Conservation (phyloP, 352 stramenopile genomes). For the Phytophthora sansomeana region DNA sequence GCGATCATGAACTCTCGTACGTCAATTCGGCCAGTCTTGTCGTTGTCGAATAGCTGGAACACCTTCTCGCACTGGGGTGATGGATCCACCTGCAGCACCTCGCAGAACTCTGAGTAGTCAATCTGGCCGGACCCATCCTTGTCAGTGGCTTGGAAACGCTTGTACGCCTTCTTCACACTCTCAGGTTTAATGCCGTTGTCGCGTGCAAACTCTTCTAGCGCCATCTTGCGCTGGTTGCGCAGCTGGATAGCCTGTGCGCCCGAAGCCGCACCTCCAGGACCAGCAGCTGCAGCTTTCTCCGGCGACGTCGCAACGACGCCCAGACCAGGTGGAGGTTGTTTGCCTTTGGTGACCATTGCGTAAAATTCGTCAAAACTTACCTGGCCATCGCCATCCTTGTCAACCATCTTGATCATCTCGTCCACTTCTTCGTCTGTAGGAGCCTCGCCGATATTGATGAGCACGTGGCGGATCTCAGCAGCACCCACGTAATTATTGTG, state of each 20-base stretch:
- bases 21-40: constrained; percentile 93
- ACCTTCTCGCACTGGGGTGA: constrained; percentile 92
- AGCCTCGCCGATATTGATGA: constrained; percentile 96
- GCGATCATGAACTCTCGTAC: constrained; percentile 96
- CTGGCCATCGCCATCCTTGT: constrained; percentile 95
- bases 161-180: constrained; percentile 97
- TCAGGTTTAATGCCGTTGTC: constrained; percentile 97
- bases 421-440: constrained; percentile 96
- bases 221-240: constrained; percentile 92
- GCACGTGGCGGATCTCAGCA: constrained; percentile 94
- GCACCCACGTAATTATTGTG: constrained; percentile 97
- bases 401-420: constrained; percentile 97
- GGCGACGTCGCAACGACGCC: constrained; percentile 44
- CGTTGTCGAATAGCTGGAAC: constrained; percentile 96
- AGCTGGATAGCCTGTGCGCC: constrained; percentile 89
- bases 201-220: constrained; percentile 93
- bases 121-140: constrained; percentile 96
- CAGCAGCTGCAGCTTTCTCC: constrained; percentile 41
- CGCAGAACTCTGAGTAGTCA: constrained; percentile 97
- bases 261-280: constrained; percentile 35
- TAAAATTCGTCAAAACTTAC: constrained; percentile 97
- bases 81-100: constrained; percentile 95
- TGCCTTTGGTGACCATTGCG: constrained; percentile 95
- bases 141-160: constrained; percentile 95
- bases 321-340: constrained; percentile 90